Evolutionary conservation across 495 filamentous ascomycete species (phyloP), one percentile per base, ranked within the genome.

Genomic region (Baudoinia panamericana): DNA sequence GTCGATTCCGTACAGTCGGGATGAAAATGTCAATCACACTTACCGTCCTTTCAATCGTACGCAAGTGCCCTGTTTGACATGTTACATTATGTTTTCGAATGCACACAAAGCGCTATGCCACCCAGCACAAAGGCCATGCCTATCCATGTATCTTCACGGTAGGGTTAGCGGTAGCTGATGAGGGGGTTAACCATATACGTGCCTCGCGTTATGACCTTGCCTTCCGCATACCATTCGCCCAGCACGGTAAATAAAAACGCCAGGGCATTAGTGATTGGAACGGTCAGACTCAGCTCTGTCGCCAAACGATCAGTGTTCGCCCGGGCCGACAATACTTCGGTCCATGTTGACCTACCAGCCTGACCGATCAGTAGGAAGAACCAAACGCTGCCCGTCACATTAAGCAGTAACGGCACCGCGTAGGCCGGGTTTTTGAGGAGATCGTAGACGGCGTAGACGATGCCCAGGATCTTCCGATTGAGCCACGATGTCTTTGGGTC

Each of bases 211-310:
- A 96, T 90, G 3, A 81, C 78, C 61, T 95, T 96, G 46, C 71
- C 72, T 41, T 94, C 90, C 0, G 85, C 84, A 68, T 78, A 92
- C 88, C 87, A 95, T 51, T 97, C 90, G 0, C 85, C 90, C 23
- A 93, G 56, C 7, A 94, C 88, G 0, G 90, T 97, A 55, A 95
- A 97, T 38, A 96, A 52, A 51, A 97, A 97, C 0, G 90, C 90
- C 46, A 92, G 60, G 0, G 84, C 90, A 53, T 97, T 97, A 2
- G 85, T 83, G 39, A 97, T 85, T 0, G 90, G 90, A 6, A 97
- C 87, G 12, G 87, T 93, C 39, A 97, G 65, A 47, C 84, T 93
- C 50, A 95, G 52, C 59, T 97, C 90, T 87, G 41, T 15, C 2
- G 4, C 5, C 3, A 16, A 30, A 29, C 36, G n/a, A n/a, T n/a